Conservation (phyloP, 176 grass and related monocot species). For the Alopecurus myosuroides region DNA sequence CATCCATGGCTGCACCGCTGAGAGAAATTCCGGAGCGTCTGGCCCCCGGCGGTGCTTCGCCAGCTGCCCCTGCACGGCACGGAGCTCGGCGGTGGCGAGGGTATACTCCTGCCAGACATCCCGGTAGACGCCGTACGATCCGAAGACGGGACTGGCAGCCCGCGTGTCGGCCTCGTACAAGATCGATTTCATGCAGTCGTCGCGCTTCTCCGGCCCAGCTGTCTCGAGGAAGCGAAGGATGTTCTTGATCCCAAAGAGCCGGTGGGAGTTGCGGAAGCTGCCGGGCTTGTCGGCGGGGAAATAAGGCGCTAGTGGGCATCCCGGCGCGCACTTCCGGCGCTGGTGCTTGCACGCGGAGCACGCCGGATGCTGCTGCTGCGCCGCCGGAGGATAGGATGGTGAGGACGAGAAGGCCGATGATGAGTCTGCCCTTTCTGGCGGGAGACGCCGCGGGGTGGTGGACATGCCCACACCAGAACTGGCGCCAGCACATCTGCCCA, state of each 20-base stretch:
- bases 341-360: conserved; percentile 47
- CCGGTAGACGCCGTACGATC: background rate
- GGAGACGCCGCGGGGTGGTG: background rate
- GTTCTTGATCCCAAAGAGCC: conserved; percentile 36
- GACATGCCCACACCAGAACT: background rate
- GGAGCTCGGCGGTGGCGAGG: background rate
- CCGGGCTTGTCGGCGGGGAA: conserved; percentile 19
- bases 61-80: background rate
- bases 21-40: background rate
- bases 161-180: conserved; percentile 23
- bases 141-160: conserved; percentile 3
- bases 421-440: background rate
- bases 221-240: background rate
- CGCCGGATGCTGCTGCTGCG: background rate
- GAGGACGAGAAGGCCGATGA: background rate
- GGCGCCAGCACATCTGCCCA: conserved; percentile 3
- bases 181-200: conserved; percentile 21
- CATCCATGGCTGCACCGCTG: background rate
- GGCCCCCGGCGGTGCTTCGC: background rate
- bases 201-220: background rate
- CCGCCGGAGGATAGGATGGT: background rate
- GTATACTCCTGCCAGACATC: background rate
- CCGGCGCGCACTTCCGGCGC: conserved; percentile 35
- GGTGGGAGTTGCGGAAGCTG: conserved; percentile 24
- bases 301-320: conserved; percentile 33